Conservation (phyloP, 371 early-diverging fungal genomes). For the Apophysomyces elegans region DNA sequence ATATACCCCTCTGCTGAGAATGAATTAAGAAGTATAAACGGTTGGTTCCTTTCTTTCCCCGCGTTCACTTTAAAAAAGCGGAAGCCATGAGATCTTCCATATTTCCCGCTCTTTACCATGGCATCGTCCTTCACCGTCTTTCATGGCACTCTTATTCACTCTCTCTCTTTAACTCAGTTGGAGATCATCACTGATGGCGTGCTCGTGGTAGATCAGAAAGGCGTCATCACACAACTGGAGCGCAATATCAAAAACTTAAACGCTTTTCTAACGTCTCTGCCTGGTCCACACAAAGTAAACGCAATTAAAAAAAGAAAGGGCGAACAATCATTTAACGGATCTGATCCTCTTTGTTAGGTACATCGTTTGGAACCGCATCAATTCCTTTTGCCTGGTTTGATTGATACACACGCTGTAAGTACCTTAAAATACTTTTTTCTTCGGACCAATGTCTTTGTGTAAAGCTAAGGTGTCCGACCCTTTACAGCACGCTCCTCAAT, state of each 20-base stretch:
- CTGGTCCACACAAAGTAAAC: slow-evolving; percentile 18
- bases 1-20: no score
- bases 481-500: slow-evolving; percentile 93
- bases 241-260: slow-evolving; percentile 42
- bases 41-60: background rate
- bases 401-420: slow-evolving; percentile 87
- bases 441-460: no score
- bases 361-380: slow-evolving; percentile 54
- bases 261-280: slow-evolving; percentile 15
- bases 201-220: slow-evolving; percentile 59
- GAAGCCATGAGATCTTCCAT: background rate
- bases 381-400: slow-evolving; percentile 86
- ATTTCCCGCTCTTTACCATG: background rate
- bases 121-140: slow-evolving; percentile 35
- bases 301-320: background rate
- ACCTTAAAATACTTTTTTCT: background rate
- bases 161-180: slow-evolving; percentile 58
- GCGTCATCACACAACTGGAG: slow-evolving; percentile 60
- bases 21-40: no score
- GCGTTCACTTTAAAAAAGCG: background rate
- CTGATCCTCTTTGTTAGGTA: slow-evolving; percentile 28
- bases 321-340: background rate
- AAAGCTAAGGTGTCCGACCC: background rate
- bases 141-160: slow-evolving; percentile 75
- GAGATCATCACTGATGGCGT: slow-evolving; percentile 60